These are phyloP conservation scores for Catharanthus roseus DNA, from an alignment of 257 asterid genomes.

Conservation along the genomic window DNA sequence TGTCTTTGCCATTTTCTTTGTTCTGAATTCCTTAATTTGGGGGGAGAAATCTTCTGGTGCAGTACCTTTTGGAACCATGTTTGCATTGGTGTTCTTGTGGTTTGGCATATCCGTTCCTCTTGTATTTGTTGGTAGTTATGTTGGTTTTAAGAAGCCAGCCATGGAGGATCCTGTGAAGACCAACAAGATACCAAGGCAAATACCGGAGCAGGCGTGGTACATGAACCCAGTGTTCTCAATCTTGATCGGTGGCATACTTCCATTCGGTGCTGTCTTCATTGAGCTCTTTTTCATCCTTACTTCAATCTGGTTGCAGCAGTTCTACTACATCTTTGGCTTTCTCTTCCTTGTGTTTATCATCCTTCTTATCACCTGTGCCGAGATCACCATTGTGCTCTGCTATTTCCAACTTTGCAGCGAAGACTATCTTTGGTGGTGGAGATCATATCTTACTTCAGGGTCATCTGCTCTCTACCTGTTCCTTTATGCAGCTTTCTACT, in stretches of 20 bases:
- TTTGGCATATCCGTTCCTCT: constrained; percentile 84
- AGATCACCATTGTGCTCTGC: constrained; percentile 83
- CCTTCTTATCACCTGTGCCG: constrained; percentile 78
- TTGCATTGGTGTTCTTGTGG: constrained; percentile 72
- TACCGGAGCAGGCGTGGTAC: constrained; percentile 86
- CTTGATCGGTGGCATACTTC: constrained; percentile 85
- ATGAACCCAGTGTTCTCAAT: constrained; percentile 77
- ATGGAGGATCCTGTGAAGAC: constrained; percentile 89
- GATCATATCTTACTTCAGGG: constrained; percentile 77
- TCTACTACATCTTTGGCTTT: constrained; percentile 86
- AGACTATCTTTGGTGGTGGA: constrained; percentile 97
- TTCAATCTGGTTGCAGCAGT: constrained; percentile 87
- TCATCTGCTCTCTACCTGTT: constrained; percentile 80
- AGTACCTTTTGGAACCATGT: constrained; percentile 88
- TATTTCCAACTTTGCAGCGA: constrained; percentile 95
- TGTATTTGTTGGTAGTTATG: constrained; percentile 75
- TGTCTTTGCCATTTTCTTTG: constrained; percentile 54
- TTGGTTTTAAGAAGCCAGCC: constrained; percentile 73
- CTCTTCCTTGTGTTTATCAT: constrained; percentile 74
- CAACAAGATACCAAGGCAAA: constrained; percentile 81
- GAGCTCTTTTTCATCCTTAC: constrained; percentile 90
- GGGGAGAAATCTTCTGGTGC: constrained; percentile 90
- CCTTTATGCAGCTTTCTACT: constrained; percentile 74
- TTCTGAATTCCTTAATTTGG: constrained; percentile 80
- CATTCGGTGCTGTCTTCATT: constrained; percentile 88